Conservation (phyloP, 306 rosid species). For the Vigna radiata region DNA sequence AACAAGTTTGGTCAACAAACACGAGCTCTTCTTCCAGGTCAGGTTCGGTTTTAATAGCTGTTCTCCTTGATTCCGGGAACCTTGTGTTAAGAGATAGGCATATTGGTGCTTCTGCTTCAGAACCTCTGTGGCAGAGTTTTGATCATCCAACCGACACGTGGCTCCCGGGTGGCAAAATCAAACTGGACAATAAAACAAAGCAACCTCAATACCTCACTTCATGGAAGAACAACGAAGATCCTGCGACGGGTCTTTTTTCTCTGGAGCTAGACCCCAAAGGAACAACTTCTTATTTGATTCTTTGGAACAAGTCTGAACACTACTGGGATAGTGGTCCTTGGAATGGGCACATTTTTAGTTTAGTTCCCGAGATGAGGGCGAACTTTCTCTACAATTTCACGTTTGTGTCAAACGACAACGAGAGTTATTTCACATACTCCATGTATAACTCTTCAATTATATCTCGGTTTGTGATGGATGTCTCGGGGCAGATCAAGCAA, state of each 20-base stretch:
- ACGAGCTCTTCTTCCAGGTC: constrained; percentile 36
- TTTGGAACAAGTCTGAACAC: constrained; percentile 51
- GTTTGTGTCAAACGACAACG: constrained; percentile 52
- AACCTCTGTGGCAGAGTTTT: constrained; percentile 64
- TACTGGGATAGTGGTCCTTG: constrained; percentile 60
- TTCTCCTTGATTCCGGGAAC: constrained; percentile 59
- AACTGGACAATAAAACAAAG: constrained; percentile 51
- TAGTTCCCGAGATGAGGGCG: constrained; percentile 59
- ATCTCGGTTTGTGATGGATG: constrained; percentile 45
- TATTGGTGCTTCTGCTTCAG: constrained; percentile 19
- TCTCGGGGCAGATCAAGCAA: constrained; percentile 56
- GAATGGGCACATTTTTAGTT: constrained; percentile 54
- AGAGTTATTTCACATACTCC: constrained; percentile 63
- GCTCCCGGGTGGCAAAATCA: constrained; percentile 62
- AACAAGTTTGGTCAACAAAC: constrained; percentile 68
- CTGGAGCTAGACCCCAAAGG: constrained; percentile 51
- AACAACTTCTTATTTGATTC: constrained; percentile 34
- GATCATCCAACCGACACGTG: constrained; percentile 67
- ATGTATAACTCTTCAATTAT: constrained; percentile 11
- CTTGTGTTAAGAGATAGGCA: constrained; percentile 48
- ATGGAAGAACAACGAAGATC: constrained; percentile 63
- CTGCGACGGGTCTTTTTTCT: constrained; percentile 58
- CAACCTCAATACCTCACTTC: constrained; percentile 57
- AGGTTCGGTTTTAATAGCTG: constrained; percentile 41
- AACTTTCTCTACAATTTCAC: constrained; percentile 54